Evolutionary conservation across 148 eudicot species (phyloP).

Genomic region (Spergularia bocconei): DNA sequence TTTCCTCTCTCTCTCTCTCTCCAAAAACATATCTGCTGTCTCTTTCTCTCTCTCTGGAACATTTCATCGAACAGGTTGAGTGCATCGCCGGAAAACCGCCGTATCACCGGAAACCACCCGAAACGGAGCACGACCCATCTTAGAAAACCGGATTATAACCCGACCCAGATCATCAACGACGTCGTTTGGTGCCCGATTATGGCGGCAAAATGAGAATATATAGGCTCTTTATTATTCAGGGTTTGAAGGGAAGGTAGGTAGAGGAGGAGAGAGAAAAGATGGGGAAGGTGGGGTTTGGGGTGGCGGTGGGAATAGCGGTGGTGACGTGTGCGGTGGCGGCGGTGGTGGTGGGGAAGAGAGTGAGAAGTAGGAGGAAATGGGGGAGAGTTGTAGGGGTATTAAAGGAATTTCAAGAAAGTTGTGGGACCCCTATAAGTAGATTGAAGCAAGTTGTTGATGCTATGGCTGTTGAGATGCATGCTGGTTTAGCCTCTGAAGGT

Average conservation of each 20-base stretch:
- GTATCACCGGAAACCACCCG: background rate
- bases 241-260: background rate
- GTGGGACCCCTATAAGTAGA: constrained; percentile 58
- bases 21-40: background rate
- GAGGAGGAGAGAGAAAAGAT: constrained; percentile 23
- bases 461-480: constrained; percentile 99
- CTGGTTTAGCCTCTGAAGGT: constrained; percentile 94
- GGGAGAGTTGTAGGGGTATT: constrained; percentile 51
- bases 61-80: constrained; percentile 39
- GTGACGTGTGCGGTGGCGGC: constrained; percentile 69
- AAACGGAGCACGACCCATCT: constrained; percentile 13
- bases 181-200: constrained; percentile 7
- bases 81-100: constrained; percentile 34
- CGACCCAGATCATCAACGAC: constrained; percentile 21
- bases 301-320: constrained; percentile 63
- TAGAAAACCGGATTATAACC: constrained; percentile 5
- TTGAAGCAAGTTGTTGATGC: constrained; percentile 89
- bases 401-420: constrained; percentile 57
- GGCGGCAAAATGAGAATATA: constrained; percentile 15
- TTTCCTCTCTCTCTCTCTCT: constrained; percentile 19
- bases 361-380: constrained; percentile 62
- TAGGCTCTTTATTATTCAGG: background rate
- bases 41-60: constrained; percentile 30
- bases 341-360: constrained; percentile 65
- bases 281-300: constrained; percentile 58